Evolutionary conservation across 305 asterid species (phyloP), one percentile per base, ranked within the genome.

Genomic region (Fraxinus velutina): DNA sequence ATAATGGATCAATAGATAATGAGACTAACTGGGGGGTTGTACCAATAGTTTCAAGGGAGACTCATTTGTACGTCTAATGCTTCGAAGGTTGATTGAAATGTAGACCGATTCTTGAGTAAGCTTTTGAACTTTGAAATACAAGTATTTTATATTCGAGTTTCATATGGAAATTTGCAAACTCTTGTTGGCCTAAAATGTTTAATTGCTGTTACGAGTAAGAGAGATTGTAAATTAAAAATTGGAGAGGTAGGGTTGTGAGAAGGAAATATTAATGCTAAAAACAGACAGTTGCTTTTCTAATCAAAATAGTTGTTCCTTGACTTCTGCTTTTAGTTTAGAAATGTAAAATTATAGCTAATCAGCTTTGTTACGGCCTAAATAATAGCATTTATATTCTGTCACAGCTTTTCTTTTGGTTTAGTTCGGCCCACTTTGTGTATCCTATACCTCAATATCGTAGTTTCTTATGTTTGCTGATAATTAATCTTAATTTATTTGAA

Each of bases 401-500:
- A 32, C 73, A 52, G 32, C 29, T 80, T 82, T 37, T 42, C 29
- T 77, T 47, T 42, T 8, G 6, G 44, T 76, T 78, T 76, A 33
- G 37, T n/a, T 55, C 27, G 57, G 42, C 44, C 79, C 55, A 72
- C 66, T 55, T 55, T 55, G 66, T 55, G 66, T 55, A 55, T 55
- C 27, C 22, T 55, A 15, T 47, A 5, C 78, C 60, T 71, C 5
- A 42, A 50, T 77, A 81, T 77, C n/a, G 37, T 21, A 29, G 52
- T 74, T 10, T 36, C 64, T 52, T 75, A 17, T 68, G 36, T 32
- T 72, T 15, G 13, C 55, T 77, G 83, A 82, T 78, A n/a, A 15
- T 68, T 79, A 70, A 84, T 50, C 47, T 78, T 73, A 15, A 52
- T 76, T 24, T 10, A 9, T 33, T 82, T 60, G 85, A 74, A 96